Conservation (phyloP, 164 flowering plant species). For the Litsea cubeba region DNA sequence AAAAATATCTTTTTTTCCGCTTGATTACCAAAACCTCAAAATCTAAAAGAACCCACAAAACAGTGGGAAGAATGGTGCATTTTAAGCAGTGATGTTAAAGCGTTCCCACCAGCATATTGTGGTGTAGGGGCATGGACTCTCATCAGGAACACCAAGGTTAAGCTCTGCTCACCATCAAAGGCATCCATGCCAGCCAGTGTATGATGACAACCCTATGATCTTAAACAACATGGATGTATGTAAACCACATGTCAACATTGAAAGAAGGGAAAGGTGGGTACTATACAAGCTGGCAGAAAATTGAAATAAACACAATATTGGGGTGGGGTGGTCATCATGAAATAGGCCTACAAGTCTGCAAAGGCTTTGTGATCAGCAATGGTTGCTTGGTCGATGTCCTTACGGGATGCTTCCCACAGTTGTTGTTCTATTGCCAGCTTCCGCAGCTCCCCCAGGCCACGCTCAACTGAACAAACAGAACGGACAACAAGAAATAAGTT, state of each 20-base stretch:
- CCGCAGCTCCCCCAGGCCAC: slow-evolving; percentile 76
- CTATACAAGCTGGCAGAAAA: neutral
- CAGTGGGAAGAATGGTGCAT: no score
- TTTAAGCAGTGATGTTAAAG: no score
- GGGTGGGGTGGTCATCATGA: neutral
- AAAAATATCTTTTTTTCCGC: no score
- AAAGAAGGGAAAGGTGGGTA: neutral
- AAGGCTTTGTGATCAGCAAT: slow-evolving; percentile 1
- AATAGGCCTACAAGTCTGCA: neutral
- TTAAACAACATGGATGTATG: neutral
- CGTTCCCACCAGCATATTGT: no score
- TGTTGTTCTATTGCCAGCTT: slow-evolving; percentile 88
- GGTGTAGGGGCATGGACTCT: no score
- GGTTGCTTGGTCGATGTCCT: slow-evolving; percentile 53
- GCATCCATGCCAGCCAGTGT: no score
- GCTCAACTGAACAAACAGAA: slow-evolving; percentile 50
- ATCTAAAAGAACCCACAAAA: no score
- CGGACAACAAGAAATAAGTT: slow-evolving; percentile 2
- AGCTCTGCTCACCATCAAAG: no score
- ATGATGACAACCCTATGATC: neutral
- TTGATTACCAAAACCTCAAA: no score
- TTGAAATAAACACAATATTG: neutral
- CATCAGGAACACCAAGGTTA: no score
- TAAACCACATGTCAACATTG: neutral
- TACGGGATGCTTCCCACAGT: slow-evolving; percentile 94